These are phyloP conservation scores for Cunninghamia lanceolata DNA, from an alignment of 75 land plant species.

Conservation along the genomic window DNA sequence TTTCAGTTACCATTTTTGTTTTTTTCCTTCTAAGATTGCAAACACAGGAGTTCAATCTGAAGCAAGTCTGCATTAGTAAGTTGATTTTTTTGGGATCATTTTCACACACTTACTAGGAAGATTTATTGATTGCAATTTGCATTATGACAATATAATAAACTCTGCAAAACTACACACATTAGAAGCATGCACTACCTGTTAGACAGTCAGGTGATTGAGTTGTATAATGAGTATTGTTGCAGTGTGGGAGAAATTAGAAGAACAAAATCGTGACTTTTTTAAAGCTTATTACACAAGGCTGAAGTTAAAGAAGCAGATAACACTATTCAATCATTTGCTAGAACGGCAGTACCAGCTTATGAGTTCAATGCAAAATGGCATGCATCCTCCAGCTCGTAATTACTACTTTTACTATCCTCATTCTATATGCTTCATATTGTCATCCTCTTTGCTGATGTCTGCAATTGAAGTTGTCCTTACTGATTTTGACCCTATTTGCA, in stretches of 20 bases:
- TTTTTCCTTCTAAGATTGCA: neutral
- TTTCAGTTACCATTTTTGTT: neutral
- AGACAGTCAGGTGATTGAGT: neutral
- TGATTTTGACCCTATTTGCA: conserved; percentile 28
- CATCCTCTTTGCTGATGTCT: neutral
- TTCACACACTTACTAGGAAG: neutral
- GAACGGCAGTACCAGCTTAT: conserved; percentile 76
- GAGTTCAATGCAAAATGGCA: conserved; percentile 85
- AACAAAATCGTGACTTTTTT: conserved; percentile 95
- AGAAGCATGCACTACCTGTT: neutral
- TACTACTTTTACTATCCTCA: conserved; percentile 1
- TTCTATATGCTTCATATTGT: neutral
- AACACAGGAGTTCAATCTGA: neutral
- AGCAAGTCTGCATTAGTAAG: neutral
- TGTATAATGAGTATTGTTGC: conserved; percentile 1
- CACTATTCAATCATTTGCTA: conserved; percentile 80
- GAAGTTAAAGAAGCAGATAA: conserved; percentile 88
- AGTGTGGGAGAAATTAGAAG: conserved; percentile 98
- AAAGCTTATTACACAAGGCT: conserved; percentile 91
- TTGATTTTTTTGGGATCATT: neutral
- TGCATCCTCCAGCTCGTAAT: conserved; percentile 78
- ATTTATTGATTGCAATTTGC: neutral
- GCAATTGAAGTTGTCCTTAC: conserved; percentile 21
- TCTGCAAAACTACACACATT: neutral
- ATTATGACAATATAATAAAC: neutral